A percentile compares a stretch with the other conserved stretches of the same genome.
These are phyloP conservation scores for Cicer yamashitae DNA, from an alignment of 306 rosid species.

Conservation along the genomic window DNA sequence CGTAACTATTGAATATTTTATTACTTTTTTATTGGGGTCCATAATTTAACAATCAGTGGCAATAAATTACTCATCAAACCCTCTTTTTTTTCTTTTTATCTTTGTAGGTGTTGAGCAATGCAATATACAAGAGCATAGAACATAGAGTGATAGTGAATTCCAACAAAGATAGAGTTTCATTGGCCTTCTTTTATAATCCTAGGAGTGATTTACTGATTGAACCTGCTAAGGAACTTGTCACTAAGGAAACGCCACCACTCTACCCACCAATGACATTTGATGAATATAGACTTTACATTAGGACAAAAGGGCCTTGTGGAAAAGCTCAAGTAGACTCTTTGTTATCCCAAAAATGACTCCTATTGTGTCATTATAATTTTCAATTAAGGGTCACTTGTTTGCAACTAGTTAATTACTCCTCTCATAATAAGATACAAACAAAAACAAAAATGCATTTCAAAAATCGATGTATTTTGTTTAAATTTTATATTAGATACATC, in stretches of 20 bases:
- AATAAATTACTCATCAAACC: no score
- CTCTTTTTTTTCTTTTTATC: background rate
- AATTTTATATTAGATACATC: no score
- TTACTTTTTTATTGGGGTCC: no score
- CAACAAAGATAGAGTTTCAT: conserved; percentile 73
- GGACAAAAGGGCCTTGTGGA: conserved; percentile 82
- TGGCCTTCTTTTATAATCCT: conserved; percentile 91
- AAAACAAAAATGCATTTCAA: no score
- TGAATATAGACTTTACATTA: conserved; percentile 76
- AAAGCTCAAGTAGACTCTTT: conserved; percentile 79
- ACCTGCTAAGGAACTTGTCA: conserved; percentile 75
- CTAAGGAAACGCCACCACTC: conserved; percentile 61
- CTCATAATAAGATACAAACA: no score
- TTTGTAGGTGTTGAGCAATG: conserved; percentile 83
- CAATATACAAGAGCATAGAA: conserved; percentile 84
- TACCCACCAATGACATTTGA: conserved; percentile 80
- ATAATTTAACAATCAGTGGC: background rate
- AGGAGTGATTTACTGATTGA: conserved; percentile 70
- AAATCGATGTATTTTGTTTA: no score
- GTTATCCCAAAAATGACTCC: background rate
- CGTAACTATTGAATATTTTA: no score
- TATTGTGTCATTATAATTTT: no score
- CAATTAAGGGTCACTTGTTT: no score
- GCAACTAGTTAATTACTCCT: no score
- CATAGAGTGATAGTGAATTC: conserved; percentile 92